A percentile compares a stretch with the other conserved stretches of the same genome.
Conservation (phyloP, 352 stramenopile species). For the Phytophthora ramorum region DNA sequence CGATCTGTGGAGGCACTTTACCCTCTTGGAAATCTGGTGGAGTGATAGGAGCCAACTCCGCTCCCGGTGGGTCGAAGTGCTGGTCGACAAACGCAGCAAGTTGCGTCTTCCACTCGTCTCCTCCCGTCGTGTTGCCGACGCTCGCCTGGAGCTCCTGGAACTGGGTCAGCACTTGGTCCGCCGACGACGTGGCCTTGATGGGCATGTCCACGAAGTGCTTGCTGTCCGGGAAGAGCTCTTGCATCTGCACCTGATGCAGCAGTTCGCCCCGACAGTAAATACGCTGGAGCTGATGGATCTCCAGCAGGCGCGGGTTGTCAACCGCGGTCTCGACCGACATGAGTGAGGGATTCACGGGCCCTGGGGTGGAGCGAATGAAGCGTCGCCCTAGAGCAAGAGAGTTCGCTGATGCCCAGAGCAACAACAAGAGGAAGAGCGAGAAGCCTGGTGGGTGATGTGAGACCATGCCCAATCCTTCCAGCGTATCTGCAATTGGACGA, state of each 20-base stretch:
- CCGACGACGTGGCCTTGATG: constrained; percentile 51
- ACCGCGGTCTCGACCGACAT: constrained; percentile 15
- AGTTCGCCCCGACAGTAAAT: constrained; percentile 64
- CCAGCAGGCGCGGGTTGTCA: constrained; percentile 11
- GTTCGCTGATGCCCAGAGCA: constrained; percentile 13
- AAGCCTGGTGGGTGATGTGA: background rate
- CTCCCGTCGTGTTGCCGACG: constrained; percentile 3
- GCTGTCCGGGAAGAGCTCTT: constrained; percentile 78
- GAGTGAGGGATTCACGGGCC: background rate
- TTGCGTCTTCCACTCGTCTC: constrained; percentile 28
- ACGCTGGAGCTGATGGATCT: constrained; percentile 39
- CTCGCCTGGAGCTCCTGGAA: constrained; percentile 26
- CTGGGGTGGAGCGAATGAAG: constrained; percentile 15
- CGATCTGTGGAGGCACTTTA: constrained; percentile 50
- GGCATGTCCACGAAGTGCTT: constrained; percentile 94
- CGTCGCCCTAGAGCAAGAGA: constrained; percentile 21
- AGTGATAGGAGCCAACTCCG: constrained; percentile 47
- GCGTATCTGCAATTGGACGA: constrained; percentile 22
- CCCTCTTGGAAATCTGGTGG: constrained; percentile 53
- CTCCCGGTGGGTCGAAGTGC: constrained; percentile 70
- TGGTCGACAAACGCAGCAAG: constrained; percentile 61
- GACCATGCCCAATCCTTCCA: constrained; percentile 20
- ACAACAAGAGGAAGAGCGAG: constrained; percentile 13
- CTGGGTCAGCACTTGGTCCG: constrained; percentile 46
- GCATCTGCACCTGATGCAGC: constrained; percentile 69